Evolutionary conservation across 768 basidiomycete genomes (phyloP).

Genomic region (Lentinula sp.): DNA sequence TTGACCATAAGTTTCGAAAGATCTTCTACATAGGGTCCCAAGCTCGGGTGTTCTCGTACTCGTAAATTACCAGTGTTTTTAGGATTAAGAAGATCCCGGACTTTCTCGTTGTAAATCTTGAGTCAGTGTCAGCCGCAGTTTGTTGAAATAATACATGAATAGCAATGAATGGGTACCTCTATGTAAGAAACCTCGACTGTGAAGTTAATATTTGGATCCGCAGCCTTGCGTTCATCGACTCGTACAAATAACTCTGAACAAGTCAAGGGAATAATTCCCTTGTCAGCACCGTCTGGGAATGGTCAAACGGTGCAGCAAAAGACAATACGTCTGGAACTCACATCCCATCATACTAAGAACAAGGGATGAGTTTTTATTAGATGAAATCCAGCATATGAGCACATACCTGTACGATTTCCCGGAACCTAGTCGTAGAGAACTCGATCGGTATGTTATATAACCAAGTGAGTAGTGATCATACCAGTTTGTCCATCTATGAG

Average conservation of each 20-base stretch:
- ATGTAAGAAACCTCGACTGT: slow-evolving; percentile 99
- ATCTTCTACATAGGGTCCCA: slow-evolving; percentile 98
- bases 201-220: slow-evolving; percentile 68
- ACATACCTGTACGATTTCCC: slow-evolving; percentile 88
- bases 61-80: slow-evolving; percentile 94
- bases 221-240: slow-evolving; percentile 56
- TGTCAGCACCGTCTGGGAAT: slow-evolving; percentile 81
- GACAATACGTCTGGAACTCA: slow-evolving; percentile 34
- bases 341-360: slow-evolving; percentile 87
- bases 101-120: slow-evolving; percentile 96
- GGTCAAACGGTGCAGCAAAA: background rate
- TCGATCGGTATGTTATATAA: background rate
- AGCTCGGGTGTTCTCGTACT: slow-evolving; percentile 93
- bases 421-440: slow-evolving; percentile 48
- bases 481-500: slow-evolving; percentile 75
- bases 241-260: slow-evolving; percentile 90
- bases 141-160: background rate
- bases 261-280: slow-evolving; percentile 95
- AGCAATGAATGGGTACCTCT: slow-evolving; percentile 46
- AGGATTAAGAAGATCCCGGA: slow-evolving; percentile 94
- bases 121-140: background rate
- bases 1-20: slow-evolving; percentile 89
- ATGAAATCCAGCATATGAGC: background rate
- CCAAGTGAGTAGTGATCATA: slow-evolving; percentile 26
- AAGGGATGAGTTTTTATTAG: background rate